A percentile compares a stretch with the other conserved stretches of the same genome.
Evolutionary conservation across 75 land plant genomes (phyloP).

Genomic region (Larix kaempferi): DNA sequence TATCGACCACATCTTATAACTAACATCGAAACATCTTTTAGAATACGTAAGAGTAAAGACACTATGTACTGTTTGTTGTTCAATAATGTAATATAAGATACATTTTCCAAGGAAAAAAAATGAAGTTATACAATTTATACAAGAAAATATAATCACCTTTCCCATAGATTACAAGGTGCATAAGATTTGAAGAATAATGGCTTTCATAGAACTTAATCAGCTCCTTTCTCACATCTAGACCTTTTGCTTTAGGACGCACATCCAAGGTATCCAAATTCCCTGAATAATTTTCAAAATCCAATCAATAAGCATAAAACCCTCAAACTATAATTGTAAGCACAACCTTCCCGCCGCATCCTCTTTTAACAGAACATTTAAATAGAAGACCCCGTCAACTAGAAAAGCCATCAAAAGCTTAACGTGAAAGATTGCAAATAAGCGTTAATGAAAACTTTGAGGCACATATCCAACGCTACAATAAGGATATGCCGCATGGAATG

Average conservation of each 20-base stretch:
- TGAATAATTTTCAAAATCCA: slow-evolving; percentile 14
- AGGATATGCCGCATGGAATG: neutral
- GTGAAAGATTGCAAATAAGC: neutral
- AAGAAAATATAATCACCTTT: slow-evolving; percentile 51
- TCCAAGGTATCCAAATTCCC: slow-evolving; percentile 94
- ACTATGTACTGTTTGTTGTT: too few species aligned
- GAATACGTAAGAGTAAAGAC: neutral
- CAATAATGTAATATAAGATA: too few species aligned
- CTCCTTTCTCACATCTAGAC: slow-evolving; percentile 75
- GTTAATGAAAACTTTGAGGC: neutral
- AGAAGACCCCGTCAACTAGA: neutral
- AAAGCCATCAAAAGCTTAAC: neutral
- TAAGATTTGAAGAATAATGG: slow-evolving; percentile 88
- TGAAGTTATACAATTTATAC: too few species aligned
- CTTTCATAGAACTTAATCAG: slow-evolving; percentile 80
- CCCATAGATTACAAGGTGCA: slow-evolving; percentile 91
- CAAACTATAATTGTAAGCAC: neutral
- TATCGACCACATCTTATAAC: neutral
- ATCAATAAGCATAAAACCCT: neutral
- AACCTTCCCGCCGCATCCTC: neutral
- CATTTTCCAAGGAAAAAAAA: too few species aligned
- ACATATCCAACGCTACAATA: neutral
- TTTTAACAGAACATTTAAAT: neutral
- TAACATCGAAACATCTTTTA: neutral
- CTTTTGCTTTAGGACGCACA: slow-evolving; percentile 68